Conservation (phyloP, 495 filamentous ascomycete species). For the Oidiodendron maius region DNA sequence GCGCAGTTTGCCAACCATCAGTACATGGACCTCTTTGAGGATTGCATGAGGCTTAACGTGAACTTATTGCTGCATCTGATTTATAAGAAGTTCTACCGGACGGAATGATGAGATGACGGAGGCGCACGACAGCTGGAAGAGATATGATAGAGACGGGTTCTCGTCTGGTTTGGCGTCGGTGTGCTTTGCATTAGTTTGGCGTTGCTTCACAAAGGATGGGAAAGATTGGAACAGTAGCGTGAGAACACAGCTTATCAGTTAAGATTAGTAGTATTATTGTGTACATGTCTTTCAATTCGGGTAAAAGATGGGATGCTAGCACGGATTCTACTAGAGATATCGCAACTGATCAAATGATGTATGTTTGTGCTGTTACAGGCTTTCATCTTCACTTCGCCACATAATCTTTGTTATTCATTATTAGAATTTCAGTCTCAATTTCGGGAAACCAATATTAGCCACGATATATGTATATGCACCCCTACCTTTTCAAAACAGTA, state of each 20-base stretch:
- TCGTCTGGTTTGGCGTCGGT: constrained; percentile 3
- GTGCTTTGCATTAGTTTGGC: constrained; percentile 18
- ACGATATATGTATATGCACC: no score
- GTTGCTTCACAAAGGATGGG: no score
- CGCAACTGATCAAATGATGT: constrained; percentile 11
- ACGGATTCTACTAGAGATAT: constrained; percentile 10
- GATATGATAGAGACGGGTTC: constrained; percentile 5
- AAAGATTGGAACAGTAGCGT: neutral
- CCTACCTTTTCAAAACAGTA: no score
- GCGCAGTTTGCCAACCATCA: constrained; percentile 95
- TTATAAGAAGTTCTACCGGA: constrained; percentile 96
- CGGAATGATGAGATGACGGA: constrained; percentile 39
- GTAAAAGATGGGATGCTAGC: neutral
- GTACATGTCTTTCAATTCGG: constrained; percentile 20
- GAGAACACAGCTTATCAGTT: constrained; percentile 1
- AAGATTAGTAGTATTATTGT: constrained; percentile 18
- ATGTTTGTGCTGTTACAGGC: neutral
- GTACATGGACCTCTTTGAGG: constrained; percentile 91
- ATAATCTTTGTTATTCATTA: neutral
- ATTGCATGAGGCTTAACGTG: constrained; percentile 81
- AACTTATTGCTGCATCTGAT: constrained; percentile 92
- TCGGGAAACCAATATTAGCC: neutral
- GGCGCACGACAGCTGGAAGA: neutral
- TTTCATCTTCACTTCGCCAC: neutral
- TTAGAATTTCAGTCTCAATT: neutral